Evolutionary conservation across 331 rosid genomes (phyloP).

Genomic region (Quercus tomentella): DNA sequence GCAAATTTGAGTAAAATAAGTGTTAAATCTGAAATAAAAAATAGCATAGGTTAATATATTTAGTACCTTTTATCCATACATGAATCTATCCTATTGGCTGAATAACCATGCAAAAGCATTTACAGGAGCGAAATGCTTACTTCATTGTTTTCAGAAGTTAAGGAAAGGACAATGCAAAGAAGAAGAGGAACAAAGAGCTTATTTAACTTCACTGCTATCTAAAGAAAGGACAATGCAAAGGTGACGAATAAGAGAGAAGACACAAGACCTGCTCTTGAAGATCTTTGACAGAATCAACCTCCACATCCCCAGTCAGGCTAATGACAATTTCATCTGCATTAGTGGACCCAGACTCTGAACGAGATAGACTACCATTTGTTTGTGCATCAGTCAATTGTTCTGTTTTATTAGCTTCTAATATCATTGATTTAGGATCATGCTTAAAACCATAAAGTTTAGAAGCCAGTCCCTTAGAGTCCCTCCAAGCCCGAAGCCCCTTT

Average conservation of each 20-base stretch:
- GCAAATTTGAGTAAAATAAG: no score
- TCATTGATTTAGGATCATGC: slow-evolving; percentile 56
- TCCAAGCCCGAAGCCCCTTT: slow-evolving; percentile 78
- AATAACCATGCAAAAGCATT: not conserved
- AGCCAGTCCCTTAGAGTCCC: slow-evolving; percentile 85
- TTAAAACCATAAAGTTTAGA: slow-evolving; percentile 84
- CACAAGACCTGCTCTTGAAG: slow-evolving; percentile 83
- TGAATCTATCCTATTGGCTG: not conserved
- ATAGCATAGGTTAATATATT: no score
- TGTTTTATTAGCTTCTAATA: slow-evolving; percentile 41
- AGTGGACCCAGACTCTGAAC: slow-evolving; percentile 80
- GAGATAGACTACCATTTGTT: slow-evolving; percentile 55
- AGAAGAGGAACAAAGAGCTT: slow-evolving; percentile 7
- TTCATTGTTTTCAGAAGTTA: not conserved
- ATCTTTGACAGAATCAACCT: slow-evolving; percentile 73
- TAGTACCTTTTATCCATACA: not conserved
- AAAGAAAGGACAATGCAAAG: not conserved
- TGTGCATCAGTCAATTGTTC: slow-evolving; percentile 31
- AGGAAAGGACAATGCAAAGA: not conserved
- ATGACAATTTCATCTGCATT: slow-evolving; percentile 79
- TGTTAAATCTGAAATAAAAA: no score
- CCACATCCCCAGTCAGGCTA: slow-evolving; percentile 80
- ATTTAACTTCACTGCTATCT: slow-evolving; percentile 1
- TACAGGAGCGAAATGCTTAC: slow-evolving; percentile 11
- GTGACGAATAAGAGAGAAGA: not conserved